These are phyloP conservation scores for Xerophyta viscosa DNA, from an alignment of 106 monocot species.

Conservation along the genomic window DNA sequence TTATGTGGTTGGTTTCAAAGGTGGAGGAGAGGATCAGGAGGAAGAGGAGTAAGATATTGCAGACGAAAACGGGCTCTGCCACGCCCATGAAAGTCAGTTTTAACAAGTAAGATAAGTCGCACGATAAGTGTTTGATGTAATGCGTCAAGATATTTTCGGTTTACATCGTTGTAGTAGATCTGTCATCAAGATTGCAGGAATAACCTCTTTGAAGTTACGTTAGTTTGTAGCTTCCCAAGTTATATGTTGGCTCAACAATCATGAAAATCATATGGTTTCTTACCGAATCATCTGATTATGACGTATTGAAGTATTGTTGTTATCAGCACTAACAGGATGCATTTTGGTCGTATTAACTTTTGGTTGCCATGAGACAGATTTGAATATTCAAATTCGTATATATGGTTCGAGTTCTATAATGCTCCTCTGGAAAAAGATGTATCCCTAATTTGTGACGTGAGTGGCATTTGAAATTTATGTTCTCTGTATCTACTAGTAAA, in stretches of 20 bases:
- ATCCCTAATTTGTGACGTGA: conserved; percentile 81
- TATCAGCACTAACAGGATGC: too few relatives aligned
- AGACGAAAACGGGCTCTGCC: conserved; percentile 68
- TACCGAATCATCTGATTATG: too few relatives aligned
- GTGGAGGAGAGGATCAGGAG: conserved; percentile 86
- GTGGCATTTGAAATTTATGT: conserved; percentile 8
- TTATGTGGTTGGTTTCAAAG: conserved; percentile 15
- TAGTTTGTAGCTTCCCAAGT: too few relatives aligned
- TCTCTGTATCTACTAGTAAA: too few relatives aligned
- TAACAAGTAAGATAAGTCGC: conserved; percentile 49
- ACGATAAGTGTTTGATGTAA: not conserved
- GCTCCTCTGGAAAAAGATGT: conserved; percentile 62
- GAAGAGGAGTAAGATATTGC: conserved; percentile 81
- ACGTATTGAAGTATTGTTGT: too few relatives aligned
- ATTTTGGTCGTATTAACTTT: not conserved
- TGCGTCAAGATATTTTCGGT: not conserved
- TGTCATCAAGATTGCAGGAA: not conserved
- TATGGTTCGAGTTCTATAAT: conserved; percentile 96
- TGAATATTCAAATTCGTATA: conserved; percentile 80
- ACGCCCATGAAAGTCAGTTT: conserved; percentile 64
- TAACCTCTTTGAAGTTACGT: not conserved
- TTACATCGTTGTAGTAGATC: too few relatives aligned
- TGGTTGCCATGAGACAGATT: conserved; percentile 35
- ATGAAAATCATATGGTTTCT: too few relatives aligned
- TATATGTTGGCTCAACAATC: too few relatives aligned